phyloP scores from a whole-genome alignment of 805 yeast species.

The Saccharomycodes ludwigii region DNA sequence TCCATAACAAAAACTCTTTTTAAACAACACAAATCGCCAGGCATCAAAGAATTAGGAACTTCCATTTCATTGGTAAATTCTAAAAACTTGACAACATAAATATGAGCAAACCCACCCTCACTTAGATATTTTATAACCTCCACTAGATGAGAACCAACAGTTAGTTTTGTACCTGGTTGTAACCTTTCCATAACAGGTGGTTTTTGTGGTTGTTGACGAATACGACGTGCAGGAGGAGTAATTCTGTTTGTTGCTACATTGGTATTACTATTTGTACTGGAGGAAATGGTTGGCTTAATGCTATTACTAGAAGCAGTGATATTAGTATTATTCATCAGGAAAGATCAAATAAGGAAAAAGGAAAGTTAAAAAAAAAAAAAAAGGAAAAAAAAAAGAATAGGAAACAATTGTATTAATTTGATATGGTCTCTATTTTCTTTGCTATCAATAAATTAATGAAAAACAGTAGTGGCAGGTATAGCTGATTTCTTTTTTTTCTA shows the following conservation, averaged over 20 bases:
- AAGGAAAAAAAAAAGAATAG: too few relatives aligned
- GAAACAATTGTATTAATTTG: too few relatives aligned
- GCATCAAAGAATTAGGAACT: slow-evolving; percentile 23
- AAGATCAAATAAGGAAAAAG: too few relatives aligned
- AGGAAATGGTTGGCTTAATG: neutral
- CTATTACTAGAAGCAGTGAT: too few relatives aligned
- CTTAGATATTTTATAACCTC: slow-evolving; percentile 45
- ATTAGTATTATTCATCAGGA: too few relatives aligned
- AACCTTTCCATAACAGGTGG: slow-evolving; percentile 9
- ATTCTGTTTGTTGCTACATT: too few relatives aligned
- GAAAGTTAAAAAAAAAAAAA: too few relatives aligned
- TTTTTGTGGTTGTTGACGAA: slow-evolving; percentile 2
- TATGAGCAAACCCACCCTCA: slow-evolving; percentile 75
- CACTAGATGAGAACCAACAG: slow-evolving; percentile 51
- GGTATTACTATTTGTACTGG: neutral
- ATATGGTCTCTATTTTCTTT: too few relatives aligned
- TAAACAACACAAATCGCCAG: slow-evolving; percentile 45
- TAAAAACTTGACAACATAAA: slow-evolving; percentile 48
- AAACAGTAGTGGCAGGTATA: too few relatives aligned
- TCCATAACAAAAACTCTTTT: slow-evolving; percentile 66
- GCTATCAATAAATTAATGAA: too few relatives aligned
- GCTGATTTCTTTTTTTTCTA: too few relatives aligned
- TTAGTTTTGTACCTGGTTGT: slow-evolving; percentile 39
- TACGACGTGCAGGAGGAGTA: neutral
- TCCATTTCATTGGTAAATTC: slow-evolving; percentile 17